Base-by-base conservation (phyloP, 495 filamentous ascomycete species). In the Daldinia grandis region DNA sequence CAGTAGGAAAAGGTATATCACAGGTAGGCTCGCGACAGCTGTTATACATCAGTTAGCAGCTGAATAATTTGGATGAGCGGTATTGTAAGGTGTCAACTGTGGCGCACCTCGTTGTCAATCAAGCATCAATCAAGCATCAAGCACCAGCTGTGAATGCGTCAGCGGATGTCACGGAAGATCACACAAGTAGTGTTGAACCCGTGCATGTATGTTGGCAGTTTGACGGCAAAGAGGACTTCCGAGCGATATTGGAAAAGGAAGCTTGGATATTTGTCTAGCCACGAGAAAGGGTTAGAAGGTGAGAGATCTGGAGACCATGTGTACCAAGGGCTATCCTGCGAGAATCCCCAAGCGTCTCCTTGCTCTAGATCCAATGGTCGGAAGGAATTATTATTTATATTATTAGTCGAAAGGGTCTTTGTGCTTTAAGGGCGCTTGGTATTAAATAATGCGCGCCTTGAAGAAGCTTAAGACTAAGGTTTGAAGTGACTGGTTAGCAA, bases 1-100 rank as follows among this genome's bases (percentile, higher is more conserved):
- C 12, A 27, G 38, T 30, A 44, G 31, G 42, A 44, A 51, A 66
- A n/a, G n/a, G n/a, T 59, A 30, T 54, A 40, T 50, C 38, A 56
- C n/a, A 58, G 40, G 56, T 37, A 62, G 67, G 47, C 67, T 65
- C 38, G 65, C 38, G 31, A 44, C 28, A 60, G 24, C 57, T 69
- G 54, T 31, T 64, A 51, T 49, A 59, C 30, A 35, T 58, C 12
- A 33, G 38, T 71, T 64, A 66, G 62, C 40, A 65, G 31, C 38
- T 64, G 62, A 64, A 30, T 14, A 42, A 7, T 21, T 33, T 31
- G 56, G 42, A 42, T 37, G 21, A 67, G 33, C 24, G 1, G 31
- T 54, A 53, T 35, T 24, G 42, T 58, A 44, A 19, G 17, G 61
- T 44, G 9, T 56, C 5, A 17, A 64, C 21, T 40, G 53, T 33